Evolutionary conservation across 441 rosid species (phyloP), one percentile per base, ranked within the genome.

Genomic region (Theobroma grandiflorum): DNA sequence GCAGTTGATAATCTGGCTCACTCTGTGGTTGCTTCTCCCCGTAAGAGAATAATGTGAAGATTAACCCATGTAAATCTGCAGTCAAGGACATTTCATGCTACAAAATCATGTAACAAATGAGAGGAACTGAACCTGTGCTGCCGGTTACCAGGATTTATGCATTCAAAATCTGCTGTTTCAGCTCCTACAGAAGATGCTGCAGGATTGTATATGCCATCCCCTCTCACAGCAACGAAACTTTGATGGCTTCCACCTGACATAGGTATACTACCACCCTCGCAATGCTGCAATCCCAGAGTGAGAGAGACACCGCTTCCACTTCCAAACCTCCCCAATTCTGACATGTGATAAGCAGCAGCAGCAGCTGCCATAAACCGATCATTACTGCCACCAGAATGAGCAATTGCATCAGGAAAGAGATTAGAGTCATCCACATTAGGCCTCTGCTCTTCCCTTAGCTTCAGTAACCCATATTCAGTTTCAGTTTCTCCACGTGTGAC

Each of bases 61-160:
- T 8, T 33, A 64, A 40, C 35, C 53, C 22, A 9, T 16, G 68
- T 35, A 8, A 42, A 63, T 52, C 42, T 20, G 77, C 57, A 43
- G 22, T 43, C 71, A 59, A 63, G 33, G 40, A 31, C 76, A 0
- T 73, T 16, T 92, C 89, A 91, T 45, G 93, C 89, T 16, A 95
- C 98, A 82, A 92, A 94, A 89, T 93, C 96, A 73, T 91, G 98
- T 65, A 93, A 87, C 76, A 93, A 80, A 62, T 93, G 94, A 75
- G 93, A 85, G 65, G 96, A 90, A 75, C 83, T 76, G 84, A 90
- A 88, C 88, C 89, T 88, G 81, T 89, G 87, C 80, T 94, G 94
- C 86, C 90, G 89, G 84, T 83, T 89, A 58, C 88, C 87, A 4
- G 92, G 89, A 81, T 88, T 91, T 69, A 88, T 80, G 88, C 90